Evolutionary conservation across 1,139 yeast species (phyloP).

Genomic region (Magnusiomyces fungicola): DNA sequence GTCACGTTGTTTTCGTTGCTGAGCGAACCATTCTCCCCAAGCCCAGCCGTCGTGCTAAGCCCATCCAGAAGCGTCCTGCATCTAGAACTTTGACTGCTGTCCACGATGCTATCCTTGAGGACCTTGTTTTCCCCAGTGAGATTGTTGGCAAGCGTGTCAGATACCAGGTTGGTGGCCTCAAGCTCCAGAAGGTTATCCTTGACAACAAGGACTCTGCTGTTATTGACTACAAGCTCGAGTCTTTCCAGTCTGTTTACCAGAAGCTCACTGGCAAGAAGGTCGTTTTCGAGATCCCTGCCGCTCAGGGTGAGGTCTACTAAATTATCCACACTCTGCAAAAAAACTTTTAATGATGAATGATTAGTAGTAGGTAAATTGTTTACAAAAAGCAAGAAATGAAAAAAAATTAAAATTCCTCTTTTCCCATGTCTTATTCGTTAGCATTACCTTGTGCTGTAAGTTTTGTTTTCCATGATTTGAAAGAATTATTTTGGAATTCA

Average conservation of each 20-base stretch:
- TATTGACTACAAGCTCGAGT: conserved; percentile 98
- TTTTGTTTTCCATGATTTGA: no score
- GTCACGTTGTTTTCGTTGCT: conserved; percentile 98
- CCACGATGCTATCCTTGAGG: conserved; percentile 98
- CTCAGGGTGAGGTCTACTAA: conserved; percentile 57
- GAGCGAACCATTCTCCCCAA: conserved; percentile 99
- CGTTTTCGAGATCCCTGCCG: conserved; percentile 87
- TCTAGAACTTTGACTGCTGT: conserved; percentile 99
- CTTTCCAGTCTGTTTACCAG: conserved; percentile 98
- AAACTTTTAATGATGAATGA: conserved; percentile 4
- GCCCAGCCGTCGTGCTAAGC: conserved; percentile 71
- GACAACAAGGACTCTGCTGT: conserved; percentile 97
- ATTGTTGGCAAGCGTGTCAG: conserved; percentile 98
- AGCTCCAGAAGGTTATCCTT: conserved; percentile 95
- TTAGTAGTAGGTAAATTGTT: conserved; percentile 6
- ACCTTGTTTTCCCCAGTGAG: conserved; percentile 99
- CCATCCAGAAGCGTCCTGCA: conserved; percentile 98
- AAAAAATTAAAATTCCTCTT: no score
- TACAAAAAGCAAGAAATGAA: no score
- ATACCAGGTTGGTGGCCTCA: conserved; percentile 98
- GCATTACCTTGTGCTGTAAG: no score
- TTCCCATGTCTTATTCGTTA: no score
- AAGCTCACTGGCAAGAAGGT: conserved; percentile 99
- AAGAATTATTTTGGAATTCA: no score
- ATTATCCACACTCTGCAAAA: conserved; percentile 16